Percentiles rank a stretch among this genome's conserved stretches.
These are phyloP conservation scores for Paulownia fortunei DNA, from an alignment of 257 asterid genomes.

Conservation along the genomic window DNA sequence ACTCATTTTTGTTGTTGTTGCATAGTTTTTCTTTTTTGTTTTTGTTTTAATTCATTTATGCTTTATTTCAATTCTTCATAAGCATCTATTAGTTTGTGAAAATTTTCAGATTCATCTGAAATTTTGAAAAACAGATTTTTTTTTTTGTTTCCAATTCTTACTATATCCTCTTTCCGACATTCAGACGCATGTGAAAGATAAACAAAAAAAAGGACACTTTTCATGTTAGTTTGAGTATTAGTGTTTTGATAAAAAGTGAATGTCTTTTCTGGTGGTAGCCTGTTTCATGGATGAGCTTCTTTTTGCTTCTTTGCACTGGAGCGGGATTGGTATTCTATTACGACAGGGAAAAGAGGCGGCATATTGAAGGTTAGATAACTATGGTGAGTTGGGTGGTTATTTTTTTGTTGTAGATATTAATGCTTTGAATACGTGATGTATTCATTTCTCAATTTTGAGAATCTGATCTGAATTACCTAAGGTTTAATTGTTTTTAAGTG, in stretches of 20 bases:
- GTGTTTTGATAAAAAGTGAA: background rate
- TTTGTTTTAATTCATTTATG: background rate
- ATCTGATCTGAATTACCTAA: background rate
- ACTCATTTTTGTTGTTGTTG: background rate
- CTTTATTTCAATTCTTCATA: constrained; percentile 1
- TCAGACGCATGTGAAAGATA: background rate
- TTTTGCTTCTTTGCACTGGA: constrained; percentile 85
- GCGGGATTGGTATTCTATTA: constrained; percentile 76
- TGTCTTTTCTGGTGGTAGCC: constrained; percentile 52
- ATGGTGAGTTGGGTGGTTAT: constrained; percentile 60
- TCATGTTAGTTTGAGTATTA: background rate
- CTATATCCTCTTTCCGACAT: background rate
- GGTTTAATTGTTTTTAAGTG: constrained; percentile 1
- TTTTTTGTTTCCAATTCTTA: background rate
- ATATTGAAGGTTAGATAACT: constrained; percentile 78
- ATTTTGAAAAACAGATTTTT: background rate
- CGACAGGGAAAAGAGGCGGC: constrained; percentile 84
- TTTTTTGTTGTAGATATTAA: background rate
- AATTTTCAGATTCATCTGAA: background rate
- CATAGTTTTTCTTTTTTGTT: background rate
- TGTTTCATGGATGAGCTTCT: constrained; percentile 88
- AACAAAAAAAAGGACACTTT: background rate
- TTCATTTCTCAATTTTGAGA: background rate
- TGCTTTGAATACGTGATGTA: background rate
- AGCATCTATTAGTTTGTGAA: constrained; percentile 18